These are phyloP conservation scores for Talaromyces ruber DNA, from an alignment of 495 filamentous ascomycete species.

Conservation along the genomic window DNA sequence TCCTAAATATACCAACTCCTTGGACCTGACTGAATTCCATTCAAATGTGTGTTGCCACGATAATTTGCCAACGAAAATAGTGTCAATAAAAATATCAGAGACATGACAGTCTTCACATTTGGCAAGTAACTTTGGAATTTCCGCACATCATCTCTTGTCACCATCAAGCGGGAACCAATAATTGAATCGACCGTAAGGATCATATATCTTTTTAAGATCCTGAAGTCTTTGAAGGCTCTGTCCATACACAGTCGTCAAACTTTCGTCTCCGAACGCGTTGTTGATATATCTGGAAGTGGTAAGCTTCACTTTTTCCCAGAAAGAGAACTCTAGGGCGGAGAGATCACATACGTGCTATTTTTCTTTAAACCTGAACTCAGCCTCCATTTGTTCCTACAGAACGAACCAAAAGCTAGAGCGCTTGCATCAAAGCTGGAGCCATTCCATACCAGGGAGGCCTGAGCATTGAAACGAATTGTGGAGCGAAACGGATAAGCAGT, in stretches of 20 bases:
- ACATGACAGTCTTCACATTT: too few relatives aligned
- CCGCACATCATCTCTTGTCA: too few relatives aligned
- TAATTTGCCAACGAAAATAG: too few relatives aligned
- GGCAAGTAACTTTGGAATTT: too few relatives aligned
- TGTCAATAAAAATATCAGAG: too few relatives aligned
- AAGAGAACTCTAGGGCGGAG: not conserved
- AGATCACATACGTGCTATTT: not conserved
- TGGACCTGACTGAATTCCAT: too few relatives aligned
- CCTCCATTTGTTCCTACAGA: constrained; percentile 2
- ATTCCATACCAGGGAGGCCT: not conserved
- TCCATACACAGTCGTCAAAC: not conserved
- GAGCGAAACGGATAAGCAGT: not conserved
- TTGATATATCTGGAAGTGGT: not conserved
- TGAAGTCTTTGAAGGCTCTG: not conserved
- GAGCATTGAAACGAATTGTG: not conserved
- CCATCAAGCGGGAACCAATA: not conserved
- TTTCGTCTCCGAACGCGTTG: not conserved
- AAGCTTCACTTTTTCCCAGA: not conserved
- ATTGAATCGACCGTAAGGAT: not conserved
- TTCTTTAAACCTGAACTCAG: not conserved
- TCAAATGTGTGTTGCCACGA: too few relatives aligned
- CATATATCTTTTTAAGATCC: not conserved
- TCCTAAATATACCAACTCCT: too few relatives aligned
- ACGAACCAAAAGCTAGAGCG: not conserved
- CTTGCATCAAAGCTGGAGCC: not conserved